Percentiles rank a stretch among this genome's conserved stretches.
Conservation (phyloP, 176 grass and related monocot species). For the Oryza rufipogon region DNA sequence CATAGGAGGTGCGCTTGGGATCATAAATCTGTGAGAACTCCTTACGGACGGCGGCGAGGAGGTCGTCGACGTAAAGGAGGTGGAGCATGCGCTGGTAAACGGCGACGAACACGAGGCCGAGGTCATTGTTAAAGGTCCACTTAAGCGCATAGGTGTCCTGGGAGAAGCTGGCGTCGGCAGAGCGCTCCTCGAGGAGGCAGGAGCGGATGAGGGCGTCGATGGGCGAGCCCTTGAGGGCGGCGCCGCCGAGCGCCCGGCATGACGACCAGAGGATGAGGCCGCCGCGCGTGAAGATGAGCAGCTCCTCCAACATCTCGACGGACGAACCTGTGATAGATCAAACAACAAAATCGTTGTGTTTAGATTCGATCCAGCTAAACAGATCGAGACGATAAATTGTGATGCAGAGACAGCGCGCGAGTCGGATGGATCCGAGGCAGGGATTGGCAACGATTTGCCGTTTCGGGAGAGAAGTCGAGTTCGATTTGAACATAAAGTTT, state of each 20-base stretch:
- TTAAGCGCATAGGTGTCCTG: slow-evolving; percentile 80
- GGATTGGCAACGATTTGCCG: not conserved
- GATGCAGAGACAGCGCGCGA: not conserved
- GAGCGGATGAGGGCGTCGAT: slow-evolving; percentile 93
- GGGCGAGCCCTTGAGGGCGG: slow-evolving; percentile 77
- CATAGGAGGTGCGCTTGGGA: slow-evolving; percentile 47
- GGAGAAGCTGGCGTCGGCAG: slow-evolving; percentile 72
- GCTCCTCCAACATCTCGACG: slow-evolving; percentile 82
- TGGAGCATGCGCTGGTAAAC: slow-evolving; percentile 93
- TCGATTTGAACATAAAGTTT: not conserved
- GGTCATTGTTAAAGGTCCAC: slow-evolving; percentile 95
- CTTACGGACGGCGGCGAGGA: slow-evolving; percentile 70
- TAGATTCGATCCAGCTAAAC: not conserved
- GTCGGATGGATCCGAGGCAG: not conserved
- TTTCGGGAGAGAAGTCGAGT: not conserved
- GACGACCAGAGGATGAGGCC: slow-evolving; percentile 96
- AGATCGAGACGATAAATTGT: not conserved
- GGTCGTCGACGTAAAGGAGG: slow-evolving; percentile 85
- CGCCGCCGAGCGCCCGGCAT: slow-evolving; percentile 59
- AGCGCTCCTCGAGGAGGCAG: slow-evolving; percentile 93
- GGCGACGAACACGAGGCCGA: slow-evolving; percentile 88
- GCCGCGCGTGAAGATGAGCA: slow-evolving; percentile 92
- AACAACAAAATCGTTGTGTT: not conserved
- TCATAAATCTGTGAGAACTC: slow-evolving; percentile 71
- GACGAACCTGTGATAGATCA: not conserved